Conservation (phyloP, 257 asterid genomes). For the Solanum appendiculatum region DNA sequence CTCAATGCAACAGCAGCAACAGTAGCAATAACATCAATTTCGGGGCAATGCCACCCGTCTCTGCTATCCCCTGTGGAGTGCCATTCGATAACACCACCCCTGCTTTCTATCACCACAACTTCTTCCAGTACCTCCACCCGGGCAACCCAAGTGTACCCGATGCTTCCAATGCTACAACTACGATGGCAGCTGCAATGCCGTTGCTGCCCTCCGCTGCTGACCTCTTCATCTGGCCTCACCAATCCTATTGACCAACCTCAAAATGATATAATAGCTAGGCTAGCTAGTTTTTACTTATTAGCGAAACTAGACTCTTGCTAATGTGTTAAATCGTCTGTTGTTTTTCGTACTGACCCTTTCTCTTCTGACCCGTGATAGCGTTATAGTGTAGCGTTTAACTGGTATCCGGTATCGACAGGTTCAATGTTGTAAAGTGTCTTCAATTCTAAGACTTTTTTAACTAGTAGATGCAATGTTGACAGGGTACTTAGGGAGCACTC, state of each 20-base stretch:
- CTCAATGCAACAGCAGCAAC: conserved; percentile 23
- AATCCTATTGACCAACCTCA: conserved; percentile 31
- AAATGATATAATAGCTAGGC: conserved; percentile 8
- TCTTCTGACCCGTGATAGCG: conserved; percentile 29
- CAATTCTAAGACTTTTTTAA: background rate
- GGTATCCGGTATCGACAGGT: conserved; percentile 7
- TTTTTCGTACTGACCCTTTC: conserved; percentile 20
- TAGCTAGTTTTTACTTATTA: conserved; percentile 19
- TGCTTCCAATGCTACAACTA: conserved; percentile 8
- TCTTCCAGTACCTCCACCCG: conserved; percentile 45
- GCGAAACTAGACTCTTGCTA: background rate
- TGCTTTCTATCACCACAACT: conserved; percentile 28
- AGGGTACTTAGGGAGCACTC: conserved; percentile 7
- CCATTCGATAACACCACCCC: conserved; percentile 43
- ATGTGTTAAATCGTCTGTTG: conserved; percentile 5
- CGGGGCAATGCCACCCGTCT: conserved; percentile 35
- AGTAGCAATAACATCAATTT: conserved; percentile 44
- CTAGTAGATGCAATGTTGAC: conserved; percentile 9
- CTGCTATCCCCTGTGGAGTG: conserved; percentile 49
- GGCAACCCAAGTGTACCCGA: conserved; percentile 7
- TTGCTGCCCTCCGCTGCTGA: conserved; percentile 48
- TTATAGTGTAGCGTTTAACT: conserved; percentile 20
- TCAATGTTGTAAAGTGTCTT: conserved; percentile 31
- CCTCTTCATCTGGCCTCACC: conserved; percentile 81
- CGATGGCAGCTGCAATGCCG: conserved; percentile 35